phyloP scores from a whole-genome alignment of 108 stramenopile genomes.

The Skeletonema costatum region DNA sequence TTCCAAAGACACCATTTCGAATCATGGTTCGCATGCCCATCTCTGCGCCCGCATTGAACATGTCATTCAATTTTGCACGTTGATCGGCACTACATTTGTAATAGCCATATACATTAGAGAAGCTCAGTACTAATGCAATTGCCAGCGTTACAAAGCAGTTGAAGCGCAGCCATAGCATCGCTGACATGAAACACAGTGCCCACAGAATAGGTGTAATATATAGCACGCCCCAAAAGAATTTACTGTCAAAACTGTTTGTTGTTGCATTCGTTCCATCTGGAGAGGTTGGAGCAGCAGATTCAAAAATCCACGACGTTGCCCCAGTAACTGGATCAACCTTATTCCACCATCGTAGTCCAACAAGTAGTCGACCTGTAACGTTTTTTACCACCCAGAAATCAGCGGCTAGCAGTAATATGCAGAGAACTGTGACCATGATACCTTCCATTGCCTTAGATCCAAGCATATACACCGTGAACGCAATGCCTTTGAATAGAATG shows the following conservation, averaged over 20 bases:
- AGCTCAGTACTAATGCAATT: conserved; percentile 79
- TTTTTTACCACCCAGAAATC: conserved; percentile 98
- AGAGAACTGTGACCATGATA: conserved; percentile 88
- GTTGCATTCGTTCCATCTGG: conserved; percentile 2
- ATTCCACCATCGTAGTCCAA: conserved; percentile 98
- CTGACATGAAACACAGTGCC: conserved; percentile 70
- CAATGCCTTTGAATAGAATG: conserved; percentile 87
- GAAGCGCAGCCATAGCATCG: conserved; percentile 76
- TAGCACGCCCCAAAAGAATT: conserved; percentile 93
- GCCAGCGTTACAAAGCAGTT: conserved; percentile 87
- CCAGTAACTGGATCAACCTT: conserved; percentile 78
- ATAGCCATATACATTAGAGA: conserved; percentile 95
- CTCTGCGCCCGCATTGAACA: conserved; percentile 68
- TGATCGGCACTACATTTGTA: conserved; percentile 93
- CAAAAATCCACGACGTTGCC: conserved; percentile 93
- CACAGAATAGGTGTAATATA: conserved; percentile 89
- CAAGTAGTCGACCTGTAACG: conserved; percentile 85
- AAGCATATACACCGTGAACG: conserved; percentile 89
- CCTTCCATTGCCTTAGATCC: conserved; percentile 82
- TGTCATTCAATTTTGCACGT: conserved; percentile 74
- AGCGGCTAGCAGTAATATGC: conserved; percentile 91
- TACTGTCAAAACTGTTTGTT: conserved; percentile 77
- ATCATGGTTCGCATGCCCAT: conserved; percentile 69
- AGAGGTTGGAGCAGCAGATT: conserved; percentile 53
- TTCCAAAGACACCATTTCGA: conserved; percentile 29